These are phyloP conservation scores for Saccharomyces hybrid DNA, from an alignment of 1,139 yeast genomes.

Conservation along the genomic window DNA sequence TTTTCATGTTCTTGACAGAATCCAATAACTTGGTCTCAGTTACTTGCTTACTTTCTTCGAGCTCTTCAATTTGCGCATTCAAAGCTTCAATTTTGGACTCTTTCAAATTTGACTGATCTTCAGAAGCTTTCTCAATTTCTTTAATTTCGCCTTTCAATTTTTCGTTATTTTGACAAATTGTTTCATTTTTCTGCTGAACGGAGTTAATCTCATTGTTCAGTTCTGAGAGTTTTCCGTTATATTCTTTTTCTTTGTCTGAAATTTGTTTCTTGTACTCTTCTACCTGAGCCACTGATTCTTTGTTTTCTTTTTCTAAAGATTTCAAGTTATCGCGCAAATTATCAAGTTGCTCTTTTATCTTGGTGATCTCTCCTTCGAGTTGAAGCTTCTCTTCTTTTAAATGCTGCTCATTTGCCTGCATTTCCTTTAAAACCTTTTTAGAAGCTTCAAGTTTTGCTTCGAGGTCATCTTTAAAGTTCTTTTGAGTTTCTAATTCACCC, in stretches of 20 bases:
- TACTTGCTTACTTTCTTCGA: slow-evolving; percentile 6
- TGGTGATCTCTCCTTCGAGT: background rate
- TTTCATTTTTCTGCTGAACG: background rate
- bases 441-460: slow-evolving; percentile 3
- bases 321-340: background rate
- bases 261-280: background rate
- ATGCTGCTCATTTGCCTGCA: slow-evolving; percentile 1
- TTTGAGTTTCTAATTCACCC: slow-evolving; percentile 3
- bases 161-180: background rate
- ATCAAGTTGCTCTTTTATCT: background rate
- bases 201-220: background rate
- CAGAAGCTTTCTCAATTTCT: slow-evolving; percentile 1
- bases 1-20: background rate
- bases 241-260: background rate
- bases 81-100: background rate
- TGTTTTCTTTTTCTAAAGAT: background rate
- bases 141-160: background rate
- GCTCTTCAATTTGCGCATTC: slow-evolving; percentile 2
- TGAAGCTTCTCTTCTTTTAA: slow-evolving; percentile 2
- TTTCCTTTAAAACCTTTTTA: slow-evolving; percentile 7
- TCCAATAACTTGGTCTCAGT: background rate
- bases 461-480: slow-evolving; percentile 3
- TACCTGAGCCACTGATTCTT: background rate
- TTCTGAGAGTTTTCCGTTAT: background rate
- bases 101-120: background rate